Evolutionary conservation across 2,329 filamentous ascomycete genomes (phyloP), one percentile per base, ranked within the genome.

Genomic region (Colletotrichum orbiculare): DNA sequence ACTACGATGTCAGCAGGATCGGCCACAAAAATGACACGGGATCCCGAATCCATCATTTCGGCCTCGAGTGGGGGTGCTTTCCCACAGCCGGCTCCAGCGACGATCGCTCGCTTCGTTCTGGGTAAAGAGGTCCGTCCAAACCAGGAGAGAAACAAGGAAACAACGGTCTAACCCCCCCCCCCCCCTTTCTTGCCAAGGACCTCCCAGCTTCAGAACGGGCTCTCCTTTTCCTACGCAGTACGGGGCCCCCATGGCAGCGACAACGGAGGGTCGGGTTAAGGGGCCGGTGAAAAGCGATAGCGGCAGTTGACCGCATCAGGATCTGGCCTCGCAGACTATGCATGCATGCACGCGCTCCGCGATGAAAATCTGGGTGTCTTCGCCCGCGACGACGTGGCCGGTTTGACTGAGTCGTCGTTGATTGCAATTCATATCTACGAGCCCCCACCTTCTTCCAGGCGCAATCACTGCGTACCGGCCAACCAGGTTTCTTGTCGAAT

Each of bases 261-360:
- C 53, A 53, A 52, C 52, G 58, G 58, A 52, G 58, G 9, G 25
- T 58, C 58, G 52, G 62, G 58, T 62, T 42, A 65, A 56, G 58
- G 62, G 62, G 58, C 62, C 57, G 57, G 45, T 50, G 12, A 33
- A 12, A 45, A 52, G 49, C 54, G 57, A 56, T 53, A 52, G 52
- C 62, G 62, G 62, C 57, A 65, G 57, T 65, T 61, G 52, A 52
- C 62, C 62, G 58, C 45, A 52, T 48, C 60, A 48, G 54, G 17
- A 57, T 34, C 45, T 48, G 34, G 49, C 48, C 35, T 53, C 8
- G 25, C 54, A 41, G 46, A 45, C 42, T 25, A 41, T 17, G 33
- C 37, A n/a, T 60, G 9, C 43, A 25, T 25, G 25, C 25, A 25
- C 25, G 25, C 4, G 4, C 25, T 25, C 25, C 25, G 25, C 25